phyloP scores from a whole-genome alignment of 164 flowering plant species.

The Malania oleifera region DNA sequence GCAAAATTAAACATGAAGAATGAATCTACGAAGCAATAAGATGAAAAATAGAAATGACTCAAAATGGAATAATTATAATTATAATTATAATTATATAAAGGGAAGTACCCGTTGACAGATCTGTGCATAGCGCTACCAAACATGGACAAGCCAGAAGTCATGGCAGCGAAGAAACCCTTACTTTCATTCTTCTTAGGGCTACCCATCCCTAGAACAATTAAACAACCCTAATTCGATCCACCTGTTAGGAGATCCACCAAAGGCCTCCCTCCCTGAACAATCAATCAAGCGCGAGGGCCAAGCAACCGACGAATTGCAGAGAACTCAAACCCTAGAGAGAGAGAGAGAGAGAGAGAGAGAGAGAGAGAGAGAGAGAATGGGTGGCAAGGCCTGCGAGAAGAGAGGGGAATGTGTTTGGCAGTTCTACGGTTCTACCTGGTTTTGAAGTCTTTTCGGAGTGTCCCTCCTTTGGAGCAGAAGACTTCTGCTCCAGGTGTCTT shows the following conservation, averaged over 20 bases:
- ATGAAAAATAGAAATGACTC: not conserved
- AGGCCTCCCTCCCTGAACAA: not conserved
- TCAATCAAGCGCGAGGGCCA: not conserved
- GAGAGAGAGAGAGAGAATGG: not conserved
- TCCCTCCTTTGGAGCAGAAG: too few species aligned
- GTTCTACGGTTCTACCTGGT: not conserved
- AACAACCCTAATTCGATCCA: not conserved
- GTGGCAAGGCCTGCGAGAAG: not conserved
- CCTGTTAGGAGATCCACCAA: not conserved
- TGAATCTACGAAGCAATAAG: not conserved
- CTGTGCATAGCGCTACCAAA: constrained; percentile 58
- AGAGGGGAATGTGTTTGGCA: not conserved
- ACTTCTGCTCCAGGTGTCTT: too few species aligned
- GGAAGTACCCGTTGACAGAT: constrained; percentile 72
- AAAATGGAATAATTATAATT: not conserved
- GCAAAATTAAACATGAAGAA: not conserved
- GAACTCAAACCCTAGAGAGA: not conserved
- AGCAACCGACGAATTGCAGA: not conserved
- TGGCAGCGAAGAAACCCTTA: constrained; percentile 56
- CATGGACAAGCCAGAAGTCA: constrained; percentile 50
- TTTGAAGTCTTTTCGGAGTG: not conserved
- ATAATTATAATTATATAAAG: too few species aligned
- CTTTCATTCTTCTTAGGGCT: constrained; percentile 31
- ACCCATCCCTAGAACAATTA: constrained; percentile 18
- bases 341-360: not conserved